A percentile compares a stretch with the other conserved stretches of the same genome.
Evolutionary conservation across 2,329 filamentous ascomycete species (phyloP).

Genomic region (Aspergillus brasiliensis): DNA sequence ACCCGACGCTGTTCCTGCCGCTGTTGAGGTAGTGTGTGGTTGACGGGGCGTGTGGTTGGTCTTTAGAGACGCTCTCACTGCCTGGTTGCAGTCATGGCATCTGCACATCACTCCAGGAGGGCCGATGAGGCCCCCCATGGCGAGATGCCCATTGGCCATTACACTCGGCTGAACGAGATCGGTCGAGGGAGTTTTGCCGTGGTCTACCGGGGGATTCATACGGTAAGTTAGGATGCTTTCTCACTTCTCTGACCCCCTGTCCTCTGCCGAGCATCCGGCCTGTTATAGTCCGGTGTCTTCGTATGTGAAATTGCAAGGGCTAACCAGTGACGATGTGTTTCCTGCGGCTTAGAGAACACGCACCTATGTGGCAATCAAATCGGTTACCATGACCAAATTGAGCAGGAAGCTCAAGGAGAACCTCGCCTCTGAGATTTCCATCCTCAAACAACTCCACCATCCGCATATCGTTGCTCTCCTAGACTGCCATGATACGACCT

Average conservation of each 20-base stretch:
- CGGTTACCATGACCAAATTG: constrained; percentile 84
- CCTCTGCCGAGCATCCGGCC: background rate
- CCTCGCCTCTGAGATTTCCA: constrained; percentile 91
- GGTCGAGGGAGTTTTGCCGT: constrained; percentile 97
- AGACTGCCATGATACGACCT: constrained; percentile 83
- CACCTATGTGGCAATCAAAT: constrained; percentile 91
- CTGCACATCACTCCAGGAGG: constrained; percentile 46
- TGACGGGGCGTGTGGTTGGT: constrained; percentile 29
- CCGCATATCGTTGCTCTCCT: constrained; percentile 96
- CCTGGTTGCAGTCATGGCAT: constrained; percentile 44
- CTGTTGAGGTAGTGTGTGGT: constrained; percentile 42
- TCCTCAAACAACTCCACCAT: constrained; percentile 89
- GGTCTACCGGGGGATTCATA: constrained; percentile 84
- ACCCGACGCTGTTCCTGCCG: constrained; percentile 25
- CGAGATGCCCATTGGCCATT: constrained; percentile 66
- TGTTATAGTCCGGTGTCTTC: background rate
- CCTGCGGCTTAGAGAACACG: constrained; percentile 64
- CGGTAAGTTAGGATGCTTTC: constrained; percentile 59
- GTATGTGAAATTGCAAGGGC: background rate
- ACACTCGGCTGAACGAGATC: constrained; percentile 83
- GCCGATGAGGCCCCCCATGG: constrained; percentile 36
- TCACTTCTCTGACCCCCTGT: background rate
- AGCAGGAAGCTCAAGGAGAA: constrained; percentile 98
- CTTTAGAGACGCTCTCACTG: constrained; percentile 17
- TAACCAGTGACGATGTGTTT: constrained; percentile 16